Base-by-base conservation (phyloP, 208 protist genomes). In the Crithidia expoeki region DNA sequence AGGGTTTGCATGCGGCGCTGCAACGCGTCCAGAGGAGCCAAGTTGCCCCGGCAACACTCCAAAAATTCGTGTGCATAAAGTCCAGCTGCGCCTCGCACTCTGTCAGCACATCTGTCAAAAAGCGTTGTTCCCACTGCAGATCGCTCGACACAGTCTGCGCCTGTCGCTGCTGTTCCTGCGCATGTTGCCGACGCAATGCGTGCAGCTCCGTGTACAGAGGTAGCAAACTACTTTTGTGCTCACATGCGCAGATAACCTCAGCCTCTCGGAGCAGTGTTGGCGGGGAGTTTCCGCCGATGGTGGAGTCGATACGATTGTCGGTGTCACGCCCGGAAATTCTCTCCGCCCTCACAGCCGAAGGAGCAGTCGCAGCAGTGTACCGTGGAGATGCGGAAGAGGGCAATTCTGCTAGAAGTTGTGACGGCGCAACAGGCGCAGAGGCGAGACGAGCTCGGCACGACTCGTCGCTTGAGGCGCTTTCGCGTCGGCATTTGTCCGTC, bases 151-250 rank as follows among this genome's bases (percentile, higher is more conserved):
- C 68, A 17, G 60, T 70, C 25, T 52, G 59, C 19, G 76, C 66
- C 33, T 67, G 36, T 12, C 53, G 27, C 6, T 63, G 76, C 59
- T 71, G 65, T 14, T 27, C 0, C 21, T 68, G 58, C 12, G 32
- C 46, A 40, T 63, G 68, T 36, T 74, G 58, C 21, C 60, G 33
- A n/a, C 86, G 86, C 19, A 91, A 64, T 2, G 67, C 21, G 30
- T 84, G 66, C 23, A 91, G 70, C 51, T 91, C 86, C 44, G 77
- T 73, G 65, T 91, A 91, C 10, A 91, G 64, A 6, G 86, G 77
- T 32, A 85, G 44, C 1, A 91, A 32, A 10, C 69, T 85, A 25
- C 61, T 42, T 21, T 58, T 68, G 23, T 76, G 57, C 62, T 91
- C 86, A 21, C 80, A 79, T 9, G 47, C 66, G 33, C 86, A 75